Conservation (phyloP, 1,284 basidiomycete genomes). For the Golubevia sp. region DNA sequence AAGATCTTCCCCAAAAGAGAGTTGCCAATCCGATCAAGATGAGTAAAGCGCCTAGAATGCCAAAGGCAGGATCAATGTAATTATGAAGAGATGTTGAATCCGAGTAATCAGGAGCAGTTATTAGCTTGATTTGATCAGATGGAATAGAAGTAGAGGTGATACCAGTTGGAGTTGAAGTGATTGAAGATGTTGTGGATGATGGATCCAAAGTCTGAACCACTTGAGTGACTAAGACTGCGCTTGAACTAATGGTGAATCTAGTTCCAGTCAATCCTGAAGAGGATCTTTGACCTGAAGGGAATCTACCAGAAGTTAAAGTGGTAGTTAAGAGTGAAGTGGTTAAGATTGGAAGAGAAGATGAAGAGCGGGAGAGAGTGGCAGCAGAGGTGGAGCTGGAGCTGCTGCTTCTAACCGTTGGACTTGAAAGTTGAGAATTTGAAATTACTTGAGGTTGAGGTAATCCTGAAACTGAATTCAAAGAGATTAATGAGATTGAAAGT, state of each 20-base stretch:
- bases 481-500: no score
- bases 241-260: no score
- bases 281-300: background rate
- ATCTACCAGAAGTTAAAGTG: background rate
- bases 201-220: background rate
- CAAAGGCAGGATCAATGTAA: constrained; percentile 81
- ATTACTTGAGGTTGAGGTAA: no score
- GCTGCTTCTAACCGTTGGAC: no score
- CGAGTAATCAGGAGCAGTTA: background rate
- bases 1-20: constrained; percentile 78
- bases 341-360: no score
- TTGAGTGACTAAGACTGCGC: background rate
- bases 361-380: no score
- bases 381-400: no score
- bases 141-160: background rate
- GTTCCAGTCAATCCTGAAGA: background rate
- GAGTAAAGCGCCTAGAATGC: constrained; percentile 82
- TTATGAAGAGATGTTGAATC: constrained; percentile 25
- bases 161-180: background rate
- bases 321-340: no score
- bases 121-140: background rate
- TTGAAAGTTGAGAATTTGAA: no score
- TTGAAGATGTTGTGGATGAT: background rate
- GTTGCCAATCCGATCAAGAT: constrained; percentile 87
- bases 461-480: no score